Conservation (phyloP, 2,329 filamentous ascomycete genomes). For the Fusarium tricinctum region DNA sequence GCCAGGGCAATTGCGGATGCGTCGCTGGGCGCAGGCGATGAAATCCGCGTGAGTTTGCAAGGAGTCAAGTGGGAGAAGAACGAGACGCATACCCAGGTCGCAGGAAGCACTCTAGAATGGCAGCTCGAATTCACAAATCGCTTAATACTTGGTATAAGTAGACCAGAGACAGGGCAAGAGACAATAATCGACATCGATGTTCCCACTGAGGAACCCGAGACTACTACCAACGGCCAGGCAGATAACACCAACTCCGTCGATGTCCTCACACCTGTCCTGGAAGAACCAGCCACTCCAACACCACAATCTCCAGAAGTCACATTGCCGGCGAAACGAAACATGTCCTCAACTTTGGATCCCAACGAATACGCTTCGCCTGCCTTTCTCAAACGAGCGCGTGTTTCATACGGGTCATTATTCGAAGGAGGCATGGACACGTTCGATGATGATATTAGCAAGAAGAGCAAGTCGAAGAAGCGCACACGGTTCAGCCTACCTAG, state of each 20-base stretch:
- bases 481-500: constrained; percentile 77
- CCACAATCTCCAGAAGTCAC: constrained; percentile 37
- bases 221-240: constrained; percentile 35
- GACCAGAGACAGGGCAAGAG: constrained; percentile 61
- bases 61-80: constrained; percentile 76
- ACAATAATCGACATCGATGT: constrained; percentile 67
- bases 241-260: constrained; percentile 15
- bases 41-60: constrained; percentile 75
- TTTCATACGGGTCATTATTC: constrained; percentile 77
- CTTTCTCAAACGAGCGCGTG: constrained; percentile 78
- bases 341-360: constrained; percentile 55
- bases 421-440: constrained; percentile 77
- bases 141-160: constrained; percentile 60
- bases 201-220: constrained; percentile 37
- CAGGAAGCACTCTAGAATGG: constrained; percentile 69
- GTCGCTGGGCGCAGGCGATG: constrained; percentile 83
- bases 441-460: constrained; percentile 68
- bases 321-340: constrained; percentile 53
- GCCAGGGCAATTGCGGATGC: constrained; percentile 77
- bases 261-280: constrained; percentile 15
- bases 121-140: constrained; percentile 69
- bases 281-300: constrained; percentile 37
- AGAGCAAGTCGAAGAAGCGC: constrained; percentile 68
- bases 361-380: constrained; percentile 81
- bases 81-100: constrained; percentile 61